Evolutionary conservation across 2,329 filamentous ascomycete species (phyloP).

Genomic region (Claviceps paspali): DNA sequence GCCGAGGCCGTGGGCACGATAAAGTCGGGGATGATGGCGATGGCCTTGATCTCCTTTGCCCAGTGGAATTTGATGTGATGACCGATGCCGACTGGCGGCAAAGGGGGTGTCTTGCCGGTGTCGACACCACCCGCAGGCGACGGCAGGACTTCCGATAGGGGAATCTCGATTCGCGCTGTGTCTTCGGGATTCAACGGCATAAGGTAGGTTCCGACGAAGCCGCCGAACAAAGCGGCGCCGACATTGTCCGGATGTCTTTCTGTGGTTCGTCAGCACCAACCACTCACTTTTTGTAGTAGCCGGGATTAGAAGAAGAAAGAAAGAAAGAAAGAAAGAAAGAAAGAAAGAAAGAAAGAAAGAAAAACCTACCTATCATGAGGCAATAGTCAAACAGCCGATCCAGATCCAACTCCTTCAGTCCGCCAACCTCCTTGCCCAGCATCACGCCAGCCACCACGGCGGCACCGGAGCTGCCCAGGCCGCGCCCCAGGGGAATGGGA

Average conservation of each 20-base stretch:
- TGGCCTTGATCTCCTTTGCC: constrained; percentile 89
- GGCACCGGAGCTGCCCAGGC: constrained; percentile 86
- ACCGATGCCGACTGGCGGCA: constrained; percentile 83
- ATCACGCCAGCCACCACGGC: constrained; percentile 93
- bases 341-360: background rate
- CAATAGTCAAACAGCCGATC: constrained; percentile 88
- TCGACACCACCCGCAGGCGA: constrained; percentile 81
- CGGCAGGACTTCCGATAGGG: constrained; percentile 82
- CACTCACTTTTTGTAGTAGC: too few species aligned
- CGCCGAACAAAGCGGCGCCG: constrained; percentile 85
- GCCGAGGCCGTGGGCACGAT: constrained; percentile 91
- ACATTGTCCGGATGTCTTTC: constrained; percentile 90
- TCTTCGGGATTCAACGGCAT: constrained; percentile 85
- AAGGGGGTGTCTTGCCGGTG: constrained; percentile 71
- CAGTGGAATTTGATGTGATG: constrained; percentile 94
- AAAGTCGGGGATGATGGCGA: constrained; percentile 92
- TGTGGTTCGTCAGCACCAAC: constrained; percentile 14
- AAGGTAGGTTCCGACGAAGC: constrained; percentile 92
- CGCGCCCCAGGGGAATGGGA: constrained; percentile 82
- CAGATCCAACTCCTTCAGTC: constrained; percentile 56
- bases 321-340: background rate
- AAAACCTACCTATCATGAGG: constrained; percentile 70
- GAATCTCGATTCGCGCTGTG: constrained; percentile 81
- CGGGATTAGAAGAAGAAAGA: background rate
- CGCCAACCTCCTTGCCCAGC: constrained; percentile 76